These are phyloP conservation scores for Anthracocystis setariae DNA, from an alignment of 1,284 basidiomycete species.

Conservation along the genomic window DNA sequence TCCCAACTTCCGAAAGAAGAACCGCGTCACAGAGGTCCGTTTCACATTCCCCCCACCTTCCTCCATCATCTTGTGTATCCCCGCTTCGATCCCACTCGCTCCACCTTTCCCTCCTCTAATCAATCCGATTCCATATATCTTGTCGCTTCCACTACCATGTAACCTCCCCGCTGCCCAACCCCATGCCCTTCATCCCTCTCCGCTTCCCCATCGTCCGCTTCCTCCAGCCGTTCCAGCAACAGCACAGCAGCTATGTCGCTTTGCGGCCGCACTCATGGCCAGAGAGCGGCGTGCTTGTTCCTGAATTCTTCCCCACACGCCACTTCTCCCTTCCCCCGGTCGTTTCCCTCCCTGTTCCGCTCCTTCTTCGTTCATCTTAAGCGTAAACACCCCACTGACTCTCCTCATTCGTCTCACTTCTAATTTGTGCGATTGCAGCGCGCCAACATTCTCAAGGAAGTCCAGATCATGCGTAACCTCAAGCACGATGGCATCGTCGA, in stretches of 20 bases:
- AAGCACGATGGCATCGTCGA: slow-evolving; percentile 88
- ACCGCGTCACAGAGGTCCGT: slow-evolving; percentile 65
- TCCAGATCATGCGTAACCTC: slow-evolving; percentile 97
- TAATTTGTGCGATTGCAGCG: slow-evolving; percentile 73
- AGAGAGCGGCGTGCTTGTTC: slow-evolving; percentile 34
- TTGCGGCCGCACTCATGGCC: slow-evolving; percentile 48
- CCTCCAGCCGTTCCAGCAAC: not conserved
- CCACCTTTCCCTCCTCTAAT: no score
- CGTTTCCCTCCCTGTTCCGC: slow-evolving; percentile 9
- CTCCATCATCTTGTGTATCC: slow-evolving; percentile 1
- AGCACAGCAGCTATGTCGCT: slow-evolving; percentile 31
- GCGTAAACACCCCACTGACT: slow-evolving; percentile 18
- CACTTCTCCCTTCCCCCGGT: not conserved
- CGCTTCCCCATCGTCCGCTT: not conserved
- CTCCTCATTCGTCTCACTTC: slow-evolving; percentile 49
- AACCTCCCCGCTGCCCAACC: no score
- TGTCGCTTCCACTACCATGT: no score
- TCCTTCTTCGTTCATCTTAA: not conserved
- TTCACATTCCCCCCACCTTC: slow-evolving; percentile 11
- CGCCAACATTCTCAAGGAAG: slow-evolving; percentile 98
- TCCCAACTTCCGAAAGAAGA: slow-evolving; percentile 65
- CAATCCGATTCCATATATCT: no score
- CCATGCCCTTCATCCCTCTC: not conserved
- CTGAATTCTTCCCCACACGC: slow-evolving; percentile 1
- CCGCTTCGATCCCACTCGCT: no score